Base-by-base conservation (phyloP, 192 early-diverging fungal genomes). In the Backusella parvicylindrica region DNA sequence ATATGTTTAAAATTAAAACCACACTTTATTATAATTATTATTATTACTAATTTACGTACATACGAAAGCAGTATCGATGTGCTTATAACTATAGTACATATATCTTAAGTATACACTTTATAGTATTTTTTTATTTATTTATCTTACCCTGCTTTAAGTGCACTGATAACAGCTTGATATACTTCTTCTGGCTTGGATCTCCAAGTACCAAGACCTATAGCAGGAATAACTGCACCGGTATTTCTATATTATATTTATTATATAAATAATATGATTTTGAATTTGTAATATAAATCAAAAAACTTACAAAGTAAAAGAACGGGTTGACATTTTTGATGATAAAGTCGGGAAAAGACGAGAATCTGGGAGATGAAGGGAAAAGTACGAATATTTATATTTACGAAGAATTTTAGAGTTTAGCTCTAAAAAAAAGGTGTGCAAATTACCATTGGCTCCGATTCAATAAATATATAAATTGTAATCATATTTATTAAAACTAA, bases 201-300 rank as follows among this genome's bases (percentile, higher is more conserved):
- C 92, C 92, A 89, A 23, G 84, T 83, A 50, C 82, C 85, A 41
- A 85, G 75, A 36, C 86, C 84, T 11, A 82, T 43, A 40, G 78
- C 43, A 65, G 92, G 92, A 70, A 94, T 90, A 30, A 74, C 76
- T 30, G 86, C 82, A 50, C 92, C 91, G 26, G 86, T 90, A 79
- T 89, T 89, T n/a, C 78, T 79, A 68, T 36, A 18, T 68, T 36
- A 18, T 68, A 12, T 68, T 23, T 6, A 36, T 66, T 2, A 6
- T 36, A 12, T 36, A 37, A 68, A 36, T 68, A 37, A 3, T 23
- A n/a, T 30, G 26, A 12, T 23, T 23, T 60, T 28, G n/a, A n/a
- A 28, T 60, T 13, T 26, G 21, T 23, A 21, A 28, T 26, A 28
- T 11, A 28, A 28, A 60, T 35, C 6, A 43, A 3, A 12, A 6